Base-by-base conservation (phyloP, 2,329 filamentous ascomycete species). In the Aspergillus terreus region DNA sequence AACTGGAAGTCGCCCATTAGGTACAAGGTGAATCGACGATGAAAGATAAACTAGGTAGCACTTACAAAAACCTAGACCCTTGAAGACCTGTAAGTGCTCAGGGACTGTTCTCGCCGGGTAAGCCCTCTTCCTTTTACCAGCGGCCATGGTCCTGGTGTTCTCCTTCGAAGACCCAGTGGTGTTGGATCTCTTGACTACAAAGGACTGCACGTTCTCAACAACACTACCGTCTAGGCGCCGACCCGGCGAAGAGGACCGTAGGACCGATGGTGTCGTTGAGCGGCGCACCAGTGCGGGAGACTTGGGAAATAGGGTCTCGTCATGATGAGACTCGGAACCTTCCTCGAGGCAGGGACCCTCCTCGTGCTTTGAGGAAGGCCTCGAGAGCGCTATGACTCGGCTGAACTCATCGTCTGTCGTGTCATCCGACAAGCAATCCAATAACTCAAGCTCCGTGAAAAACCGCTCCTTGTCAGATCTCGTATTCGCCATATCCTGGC, bases 51-150 rank as follows among this genome's bases (percentile, higher is more conserved):
- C 11, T 23, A 17, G 19, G 36, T n/a, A 23, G 5, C 5, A 64
- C 73, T 52, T 47, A 76, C 74, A 88, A 57, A 90, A 86, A 0
- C 72, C 67, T n/a, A 88, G 68, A 0, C 72, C 78, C 42, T 73
- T 78, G 64, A 91, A 85, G 4, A 88, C 77, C 58, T 81, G 78
- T 50, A 81, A 70, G 1, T 69, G 65, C 54, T 82, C 78, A 0
- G 82, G 78, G 1, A 80, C 72, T 17, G 76, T 54, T 46, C 76
- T 77, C 19, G 78, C 52, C 2, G 66, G 53, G 6, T 40, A 74
- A 62, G 49, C 72, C 67, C 59, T 62, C 41, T 59, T 65, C 55
- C 60, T 61, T 58, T 63, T 68, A 15, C 47, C 41, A 27, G 57
- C 50, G 41, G 50, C 50, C 11, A 52, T 45, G 14, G 35, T 53